Evolutionary conservation across 2,329 filamentous ascomycete species (phyloP).

Genomic region (Grosmannia clavigera): DNA sequence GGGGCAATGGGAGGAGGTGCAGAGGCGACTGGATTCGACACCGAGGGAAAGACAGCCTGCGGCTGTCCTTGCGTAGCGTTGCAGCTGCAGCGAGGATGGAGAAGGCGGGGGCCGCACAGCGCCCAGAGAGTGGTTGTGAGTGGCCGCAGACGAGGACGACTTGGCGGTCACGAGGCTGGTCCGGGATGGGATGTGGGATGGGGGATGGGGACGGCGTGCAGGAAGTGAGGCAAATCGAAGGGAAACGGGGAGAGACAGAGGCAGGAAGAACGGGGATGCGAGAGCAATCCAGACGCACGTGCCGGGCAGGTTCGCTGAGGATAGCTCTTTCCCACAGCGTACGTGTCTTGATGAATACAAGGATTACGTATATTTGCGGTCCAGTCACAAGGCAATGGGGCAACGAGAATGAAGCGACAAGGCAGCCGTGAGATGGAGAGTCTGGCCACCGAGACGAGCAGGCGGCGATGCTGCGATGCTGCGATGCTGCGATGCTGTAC

Average conservation of each 20-base stretch:
- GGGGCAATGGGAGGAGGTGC: no score
- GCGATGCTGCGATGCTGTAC: no score
- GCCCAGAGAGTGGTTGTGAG: not conserved
- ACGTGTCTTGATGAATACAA: no score
- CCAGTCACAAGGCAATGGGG: no score
- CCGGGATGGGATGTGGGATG: not conserved
- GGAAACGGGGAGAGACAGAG: not conserved
- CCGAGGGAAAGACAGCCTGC: not conserved
- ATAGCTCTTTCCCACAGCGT: not conserved
- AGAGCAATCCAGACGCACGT: not conserved
- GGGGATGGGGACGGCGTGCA: not conserved
- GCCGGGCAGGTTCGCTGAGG: not conserved
- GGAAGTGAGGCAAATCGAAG: not conserved
- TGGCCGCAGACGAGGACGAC: not conserved
- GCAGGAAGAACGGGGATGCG: not conserved
- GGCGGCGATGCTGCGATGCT: no score
- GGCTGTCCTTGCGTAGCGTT: not conserved
- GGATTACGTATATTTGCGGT: not conserved
- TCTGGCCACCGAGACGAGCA: not conserved
- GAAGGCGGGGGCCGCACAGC: not conserved
- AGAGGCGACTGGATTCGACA: not conserved
- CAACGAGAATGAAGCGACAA: not conserved
- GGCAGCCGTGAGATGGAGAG: not conserved
- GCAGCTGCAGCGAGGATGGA: not conserved
- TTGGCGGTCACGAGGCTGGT: not conserved